Conservation (phyloP, 768 basidiomycete species). For the Naganishia onofrii region DNA sequence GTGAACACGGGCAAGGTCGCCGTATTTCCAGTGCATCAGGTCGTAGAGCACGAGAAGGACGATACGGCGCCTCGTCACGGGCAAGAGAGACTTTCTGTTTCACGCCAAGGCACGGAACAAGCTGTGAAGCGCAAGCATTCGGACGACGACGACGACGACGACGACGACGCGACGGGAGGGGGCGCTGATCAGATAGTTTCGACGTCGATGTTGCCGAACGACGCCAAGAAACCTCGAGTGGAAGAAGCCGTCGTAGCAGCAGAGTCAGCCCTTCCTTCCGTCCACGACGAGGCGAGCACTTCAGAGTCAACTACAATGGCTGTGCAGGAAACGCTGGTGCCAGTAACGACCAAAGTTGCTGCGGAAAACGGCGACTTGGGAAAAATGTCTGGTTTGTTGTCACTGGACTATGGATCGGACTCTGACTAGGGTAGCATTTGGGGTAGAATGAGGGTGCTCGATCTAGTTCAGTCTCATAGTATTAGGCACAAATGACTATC, state of each 20-base stretch:
- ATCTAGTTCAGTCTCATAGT: no score
- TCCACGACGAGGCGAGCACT: not conserved
- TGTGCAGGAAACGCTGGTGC: not conserved
- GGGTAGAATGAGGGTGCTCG: not conserved
- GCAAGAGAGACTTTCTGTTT: not conserved
- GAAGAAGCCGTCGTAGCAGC: not conserved
- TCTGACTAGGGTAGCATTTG: not conserved
- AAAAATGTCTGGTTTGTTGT: not conserved
- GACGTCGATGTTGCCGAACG: no score
- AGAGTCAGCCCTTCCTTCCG: not conserved
- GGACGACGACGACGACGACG: not conserved
- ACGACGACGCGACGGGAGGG: no score
- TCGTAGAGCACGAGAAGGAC: not conserved
- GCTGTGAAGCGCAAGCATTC: not conserved
- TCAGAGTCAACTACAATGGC: not conserved
- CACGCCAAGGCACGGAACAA: not conserved
- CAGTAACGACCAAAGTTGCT: not conserved
- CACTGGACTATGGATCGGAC: slow-evolving; percentile 14
- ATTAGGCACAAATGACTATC: no score
- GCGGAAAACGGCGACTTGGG: not conserved
- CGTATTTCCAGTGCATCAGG: not conserved
- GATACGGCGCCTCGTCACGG: not conserved
- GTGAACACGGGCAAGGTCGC: not conserved
- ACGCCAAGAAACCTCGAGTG: not conserved
- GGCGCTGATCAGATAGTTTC: no score